phyloP scores from a whole-genome alignment of 768 basidiomycete species.

The Collybia mongolica region DNA sequence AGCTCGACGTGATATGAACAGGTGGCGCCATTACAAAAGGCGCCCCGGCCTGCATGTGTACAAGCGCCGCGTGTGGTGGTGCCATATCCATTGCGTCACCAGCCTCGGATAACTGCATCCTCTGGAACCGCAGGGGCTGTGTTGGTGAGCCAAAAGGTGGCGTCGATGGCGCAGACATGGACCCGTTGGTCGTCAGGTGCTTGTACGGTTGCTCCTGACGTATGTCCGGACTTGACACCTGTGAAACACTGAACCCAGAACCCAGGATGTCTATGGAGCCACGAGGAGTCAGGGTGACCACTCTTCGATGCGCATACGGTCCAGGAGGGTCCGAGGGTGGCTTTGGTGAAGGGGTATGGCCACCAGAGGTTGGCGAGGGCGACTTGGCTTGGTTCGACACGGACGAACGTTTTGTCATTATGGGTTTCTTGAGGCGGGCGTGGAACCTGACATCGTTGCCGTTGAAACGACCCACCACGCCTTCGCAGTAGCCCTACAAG shows the following conservation, averaged over 20 bases:
- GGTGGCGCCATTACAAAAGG: too few relatives aligned
- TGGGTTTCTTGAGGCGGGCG: slow-evolving; percentile 73
- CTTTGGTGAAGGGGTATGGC: slow-evolving; percentile 7
- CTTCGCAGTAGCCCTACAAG: slow-evolving; percentile 80
- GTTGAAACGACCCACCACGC: slow-evolving; percentile 76
- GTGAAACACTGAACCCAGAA: not conserved
- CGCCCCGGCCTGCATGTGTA: too few relatives aligned
- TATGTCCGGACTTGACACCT: not conserved
- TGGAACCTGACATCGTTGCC: slow-evolving; percentile 66
- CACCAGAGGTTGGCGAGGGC: slow-evolving; percentile 18
- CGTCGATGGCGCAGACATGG: too few relatives aligned
- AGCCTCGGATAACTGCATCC: too few relatives aligned
- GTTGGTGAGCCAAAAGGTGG: too few relatives aligned
- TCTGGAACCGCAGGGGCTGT: too few relatives aligned
- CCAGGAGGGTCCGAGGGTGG: slow-evolving; percentile 5
- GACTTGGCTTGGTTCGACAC: slow-evolving; percentile 20
- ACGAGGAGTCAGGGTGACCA: slow-evolving; percentile 1
- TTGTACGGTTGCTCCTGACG: too few relatives aligned
- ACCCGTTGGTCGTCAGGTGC: too few relatives aligned
- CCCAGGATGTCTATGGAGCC: slow-evolving; percentile 13
- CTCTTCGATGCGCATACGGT: not conserved
- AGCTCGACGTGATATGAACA: too few relatives aligned
- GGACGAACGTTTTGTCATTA: slow-evolving; percentile 71
- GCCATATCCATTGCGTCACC: too few relatives aligned
- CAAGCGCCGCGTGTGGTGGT: too few relatives aligned